Conservation (phyloP, 1,284 basidiomycete species). For the Tausonia pullulans region DNA sequence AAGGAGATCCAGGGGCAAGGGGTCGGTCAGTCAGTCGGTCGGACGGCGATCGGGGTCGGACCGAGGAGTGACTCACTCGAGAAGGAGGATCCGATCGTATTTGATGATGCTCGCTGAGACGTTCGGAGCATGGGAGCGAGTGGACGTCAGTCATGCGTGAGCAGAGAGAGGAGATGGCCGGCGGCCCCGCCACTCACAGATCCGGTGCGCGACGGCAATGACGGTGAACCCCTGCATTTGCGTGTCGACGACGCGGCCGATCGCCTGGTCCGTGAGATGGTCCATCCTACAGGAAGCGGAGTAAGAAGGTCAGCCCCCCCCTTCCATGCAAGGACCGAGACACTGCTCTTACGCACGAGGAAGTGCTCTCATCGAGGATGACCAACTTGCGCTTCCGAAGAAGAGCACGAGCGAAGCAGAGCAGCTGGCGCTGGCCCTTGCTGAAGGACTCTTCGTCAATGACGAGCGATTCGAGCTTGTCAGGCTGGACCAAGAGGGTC, state of each 20-base stretch:
- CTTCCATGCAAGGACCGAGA: not conserved
- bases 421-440: conserved; percentile 29
- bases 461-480: conserved; percentile 9
- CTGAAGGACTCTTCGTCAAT: conserved; percentile 17
- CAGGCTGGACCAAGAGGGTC: conserved; percentile 11
- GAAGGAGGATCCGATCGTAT: not conserved
- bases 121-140: not conserved
- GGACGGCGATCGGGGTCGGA: too few relatives aligned
- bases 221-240: not conserved
- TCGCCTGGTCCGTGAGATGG: conserved; percentile 1
- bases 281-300: not conserved
- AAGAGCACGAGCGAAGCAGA: conserved; percentile 31
- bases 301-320: not conserved
- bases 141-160: not conserved
- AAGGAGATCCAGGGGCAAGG: not conserved
- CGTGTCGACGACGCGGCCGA: not conserved
- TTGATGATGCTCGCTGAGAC: not conserved
- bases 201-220: conserved; percentile 5
- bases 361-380: conserved; percentile 26
- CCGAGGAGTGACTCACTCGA: not conserved
- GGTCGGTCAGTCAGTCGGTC: too few relatives aligned
- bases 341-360: not conserved
- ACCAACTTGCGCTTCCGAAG: conserved; percentile 29
- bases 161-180: not conserved
- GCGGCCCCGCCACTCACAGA: not conserved